These are phyloP conservation scores for Blastosporella zonata DNA, from an alignment of 1,284 basidiomycete species.

Conservation along the genomic window DNA sequence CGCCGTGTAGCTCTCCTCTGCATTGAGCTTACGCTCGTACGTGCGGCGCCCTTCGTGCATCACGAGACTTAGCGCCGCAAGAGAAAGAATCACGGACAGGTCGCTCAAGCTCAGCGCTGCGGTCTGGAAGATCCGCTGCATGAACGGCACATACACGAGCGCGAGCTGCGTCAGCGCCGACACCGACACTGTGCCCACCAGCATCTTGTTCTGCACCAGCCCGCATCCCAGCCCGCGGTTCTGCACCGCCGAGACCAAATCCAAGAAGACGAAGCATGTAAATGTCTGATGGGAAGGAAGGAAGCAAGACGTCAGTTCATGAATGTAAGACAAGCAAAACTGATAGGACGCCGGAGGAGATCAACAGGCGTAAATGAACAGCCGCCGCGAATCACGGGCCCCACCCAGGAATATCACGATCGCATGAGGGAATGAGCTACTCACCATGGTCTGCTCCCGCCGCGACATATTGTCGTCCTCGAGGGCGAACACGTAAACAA, in stretches of 20 bases:
- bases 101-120: constrained; percentile 72
- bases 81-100: constrained; percentile 66
- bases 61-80: constrained; percentile 68
- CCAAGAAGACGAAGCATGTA: constrained; percentile 94
- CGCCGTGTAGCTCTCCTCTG: constrained; percentile 31
- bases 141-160: constrained; percentile 86
- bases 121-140: constrained; percentile 95
- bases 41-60: constrained; percentile 80
- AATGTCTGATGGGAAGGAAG: constrained; percentile 71
- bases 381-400: constrained; percentile 1
- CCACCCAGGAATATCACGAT: neutral
- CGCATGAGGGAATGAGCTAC: constrained; percentile 23
- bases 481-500: constrained; percentile 82
- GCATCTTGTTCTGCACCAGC: constrained; percentile 83
- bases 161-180: constrained; percentile 83
- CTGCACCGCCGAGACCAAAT: constrained; percentile 92
- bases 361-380: neutral
- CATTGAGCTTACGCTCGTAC: constrained; percentile 56
- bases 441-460: constrained; percentile 92
- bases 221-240: constrained; percentile 87
- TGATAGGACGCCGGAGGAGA: neutral
- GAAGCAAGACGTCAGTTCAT: constrained; percentile 7
- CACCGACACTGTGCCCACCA: constrained; percentile 81
- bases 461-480: constrained; percentile 79
- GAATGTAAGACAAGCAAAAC: neutral